Conservation (phyloP, 2,329 filamentous ascomycete genomes). For the Sarocladium strictum region DNA sequence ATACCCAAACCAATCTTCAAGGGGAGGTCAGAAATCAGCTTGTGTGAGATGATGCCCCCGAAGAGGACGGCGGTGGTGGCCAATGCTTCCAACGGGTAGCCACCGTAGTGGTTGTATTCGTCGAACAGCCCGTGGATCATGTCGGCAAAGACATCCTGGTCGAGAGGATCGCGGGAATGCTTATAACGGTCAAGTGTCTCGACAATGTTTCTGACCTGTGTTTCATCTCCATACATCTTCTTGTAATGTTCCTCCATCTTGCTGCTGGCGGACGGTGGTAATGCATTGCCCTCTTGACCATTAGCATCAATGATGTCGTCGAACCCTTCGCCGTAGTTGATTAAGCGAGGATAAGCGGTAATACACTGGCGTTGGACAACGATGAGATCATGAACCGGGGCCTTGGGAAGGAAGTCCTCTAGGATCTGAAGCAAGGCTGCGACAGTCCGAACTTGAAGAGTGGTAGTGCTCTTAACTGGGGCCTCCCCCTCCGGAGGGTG, state of each 20-base stretch:
- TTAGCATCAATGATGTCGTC: constrained; percentile 89
- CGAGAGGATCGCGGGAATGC: constrained; percentile 71
- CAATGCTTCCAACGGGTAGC: constrained; percentile 92
- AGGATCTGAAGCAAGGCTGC: constrained; percentile 74
- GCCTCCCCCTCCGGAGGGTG: constrained; percentile 59
- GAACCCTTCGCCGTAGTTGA: constrained; percentile 92
- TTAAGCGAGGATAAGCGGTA: constrained; percentile 84
- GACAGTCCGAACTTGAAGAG: constrained; percentile 79
- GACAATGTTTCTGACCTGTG: constrained; percentile 80
- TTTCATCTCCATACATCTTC: constrained; percentile 91
- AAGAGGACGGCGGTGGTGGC: constrained; percentile 96
- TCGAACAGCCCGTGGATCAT: constrained; percentile 99
- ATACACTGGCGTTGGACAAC: constrained; percentile 82
- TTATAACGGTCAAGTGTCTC: constrained; percentile 83
- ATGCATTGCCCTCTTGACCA: constrained; percentile 71
- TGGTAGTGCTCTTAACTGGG: constrained; percentile 56
- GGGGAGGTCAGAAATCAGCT: constrained; percentile 82
- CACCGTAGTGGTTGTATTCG: constrained; percentile 90
- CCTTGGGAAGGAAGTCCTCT: constrained; percentile 59
- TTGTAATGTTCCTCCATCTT: constrained; percentile 98
- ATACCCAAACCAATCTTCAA: constrained; percentile 93
- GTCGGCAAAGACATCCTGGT: constrained; percentile 94
- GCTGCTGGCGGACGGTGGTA: constrained; percentile 72
- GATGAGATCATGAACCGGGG: constrained; percentile 62
- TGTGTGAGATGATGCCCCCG: constrained; percentile 91